Evolutionary conservation across 2,329 filamentous ascomycete genomes (phyloP).

Genomic region (Hypoxylon sp.): DNA sequence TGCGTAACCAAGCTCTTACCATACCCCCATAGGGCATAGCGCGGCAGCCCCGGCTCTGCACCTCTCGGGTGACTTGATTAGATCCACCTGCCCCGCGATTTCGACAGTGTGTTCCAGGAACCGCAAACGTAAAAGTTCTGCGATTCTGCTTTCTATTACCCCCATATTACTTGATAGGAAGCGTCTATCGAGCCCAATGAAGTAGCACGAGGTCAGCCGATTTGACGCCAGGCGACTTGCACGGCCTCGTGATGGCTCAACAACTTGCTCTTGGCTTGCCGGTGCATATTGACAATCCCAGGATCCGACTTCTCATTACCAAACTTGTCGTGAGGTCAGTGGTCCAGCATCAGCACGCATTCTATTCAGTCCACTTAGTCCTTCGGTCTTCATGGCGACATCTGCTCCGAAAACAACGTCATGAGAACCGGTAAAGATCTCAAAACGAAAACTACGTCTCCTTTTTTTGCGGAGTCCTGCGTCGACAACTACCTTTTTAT

Average conservation of each 20-base stretch:
- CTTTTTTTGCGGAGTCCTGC: constrained; percentile 44
- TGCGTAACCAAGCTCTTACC: constrained; percentile 25
- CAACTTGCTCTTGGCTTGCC: constrained; percentile 41
- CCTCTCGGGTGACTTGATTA: constrained; percentile 46
- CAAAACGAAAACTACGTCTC: constrained; percentile 35
- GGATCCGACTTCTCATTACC: constrained; percentile 46
- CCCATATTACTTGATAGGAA: constrained; percentile 56
- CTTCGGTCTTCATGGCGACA: constrained; percentile 43
- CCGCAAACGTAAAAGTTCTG: constrained; percentile 44
- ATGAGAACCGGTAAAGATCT: constrained; percentile 39
- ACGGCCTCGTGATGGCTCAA: constrained; percentile 50
- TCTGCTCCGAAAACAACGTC: constrained; percentile 46
- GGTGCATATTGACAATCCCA: constrained; percentile 38
- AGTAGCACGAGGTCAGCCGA: constrained; percentile 50
- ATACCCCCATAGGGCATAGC: constrained; percentile 35
- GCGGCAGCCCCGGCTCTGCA: constrained; percentile 40
- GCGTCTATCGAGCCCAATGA: constrained; percentile 47
- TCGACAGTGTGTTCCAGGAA: constrained; percentile 39
- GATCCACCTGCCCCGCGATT: constrained; percentile 50
- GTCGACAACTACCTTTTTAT: constrained; percentile 24
- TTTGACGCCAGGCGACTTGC: constrained; percentile 50
- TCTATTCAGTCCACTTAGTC: constrained; percentile 28
- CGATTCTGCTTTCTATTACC: constrained; percentile 52
- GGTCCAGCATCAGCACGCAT: constrained; percentile 25
- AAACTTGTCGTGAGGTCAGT: constrained; percentile 43